Base-by-base conservation (phyloP, 805 yeast genomes). In the Helenozyma baotianmanensis region DNA sequence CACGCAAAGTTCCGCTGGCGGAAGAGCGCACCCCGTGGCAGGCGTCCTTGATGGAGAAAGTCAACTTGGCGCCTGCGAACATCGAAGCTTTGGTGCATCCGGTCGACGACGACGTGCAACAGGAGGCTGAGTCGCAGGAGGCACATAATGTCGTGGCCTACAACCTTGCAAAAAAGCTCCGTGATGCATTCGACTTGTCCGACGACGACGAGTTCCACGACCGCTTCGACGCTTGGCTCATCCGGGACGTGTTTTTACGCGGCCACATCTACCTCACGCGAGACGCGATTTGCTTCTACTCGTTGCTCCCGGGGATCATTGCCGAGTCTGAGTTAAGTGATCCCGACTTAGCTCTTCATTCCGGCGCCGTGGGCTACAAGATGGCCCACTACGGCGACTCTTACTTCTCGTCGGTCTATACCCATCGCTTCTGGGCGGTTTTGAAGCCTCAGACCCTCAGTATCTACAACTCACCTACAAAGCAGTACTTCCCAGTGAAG, bases 221-320 rank as follows among this genome's bases (percentile, higher is more conserved):
- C n/a, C 83, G 79, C 40, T 82, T 70, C 47, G 71, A 81, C 3
- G 78, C 88, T 19, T 89, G 96, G 95, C 62, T 89, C 23, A 64
- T 87, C 36, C 74, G 79, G 39, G 95, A 85, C 47, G 92, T 89
- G 0, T 62, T 90, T 17, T 60, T 88, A 16, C 96, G 87, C 56
- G 97, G 97, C 2, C 89, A 83, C 47, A 55, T 88, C 12, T 82
- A 82, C 46, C 56, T 90, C 16, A 88, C 97, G 1, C 57, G 65
- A 26, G 62, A 70, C 11, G 74, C 75, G 40, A 52, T 89, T 5
- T 59, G 86, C 27, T 90, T 85, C 51, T 82, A 82, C 60, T 92
- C 96, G 0, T 78, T 76, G 45, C 56, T 90, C 8, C 96, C 97
- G 0, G 45, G 45, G 3, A 45, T 34, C 38, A 28, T 38, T 16